Percentiles rank a stretch among this genome's conserved stretches.
phyloP scores from a whole-genome alignment of 768 basidiomycete species.

The Leccinum aurantiacum region DNA sequence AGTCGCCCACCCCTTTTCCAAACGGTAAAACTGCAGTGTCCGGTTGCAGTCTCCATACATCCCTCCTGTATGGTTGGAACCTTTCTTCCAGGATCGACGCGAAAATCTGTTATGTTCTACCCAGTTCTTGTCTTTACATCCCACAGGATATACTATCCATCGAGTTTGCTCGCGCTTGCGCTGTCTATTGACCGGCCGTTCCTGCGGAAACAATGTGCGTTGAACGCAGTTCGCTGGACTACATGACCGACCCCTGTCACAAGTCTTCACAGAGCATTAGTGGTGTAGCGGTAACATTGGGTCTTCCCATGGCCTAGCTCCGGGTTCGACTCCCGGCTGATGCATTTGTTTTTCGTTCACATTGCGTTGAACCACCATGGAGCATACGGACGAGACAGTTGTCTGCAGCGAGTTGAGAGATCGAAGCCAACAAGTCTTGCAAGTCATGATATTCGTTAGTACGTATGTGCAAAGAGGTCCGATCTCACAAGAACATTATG shows the following conservation, averaged over 20 bases:
- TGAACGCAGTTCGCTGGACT: too few species aligned
- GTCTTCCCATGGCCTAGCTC: slow-evolving; percentile 76
- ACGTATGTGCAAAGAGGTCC: background rate
- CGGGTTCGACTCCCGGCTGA: slow-evolving; percentile 61
- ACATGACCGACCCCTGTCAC: background rate
- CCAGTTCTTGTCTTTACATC: too few species aligned
- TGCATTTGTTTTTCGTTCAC: slow-evolving; percentile 29
- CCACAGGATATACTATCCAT: too few species aligned
- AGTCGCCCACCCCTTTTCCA: too few species aligned
- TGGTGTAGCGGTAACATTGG: slow-evolving; percentile 88
- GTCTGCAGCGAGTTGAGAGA: background rate
- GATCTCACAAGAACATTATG: background rate
- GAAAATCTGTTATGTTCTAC: too few species aligned
- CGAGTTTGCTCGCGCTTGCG: too few species aligned
- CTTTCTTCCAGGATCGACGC: too few species aligned
- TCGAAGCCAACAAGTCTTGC: background rate
- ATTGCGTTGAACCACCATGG: background rate
- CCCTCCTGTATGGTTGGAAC: too few species aligned
- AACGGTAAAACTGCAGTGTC: too few species aligned
- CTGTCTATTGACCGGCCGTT: too few species aligned
- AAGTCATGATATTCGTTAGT: slow-evolving; percentile 2
- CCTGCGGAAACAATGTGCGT: too few species aligned
- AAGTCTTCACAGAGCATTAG: slow-evolving; percentile 24
- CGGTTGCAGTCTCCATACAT: too few species aligned
- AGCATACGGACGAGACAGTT: background rate